These are phyloP conservation scores for Botrytis porri DNA, from an alignment of 2,329 filamentous ascomycete genomes.

Conservation along the genomic window DNA sequence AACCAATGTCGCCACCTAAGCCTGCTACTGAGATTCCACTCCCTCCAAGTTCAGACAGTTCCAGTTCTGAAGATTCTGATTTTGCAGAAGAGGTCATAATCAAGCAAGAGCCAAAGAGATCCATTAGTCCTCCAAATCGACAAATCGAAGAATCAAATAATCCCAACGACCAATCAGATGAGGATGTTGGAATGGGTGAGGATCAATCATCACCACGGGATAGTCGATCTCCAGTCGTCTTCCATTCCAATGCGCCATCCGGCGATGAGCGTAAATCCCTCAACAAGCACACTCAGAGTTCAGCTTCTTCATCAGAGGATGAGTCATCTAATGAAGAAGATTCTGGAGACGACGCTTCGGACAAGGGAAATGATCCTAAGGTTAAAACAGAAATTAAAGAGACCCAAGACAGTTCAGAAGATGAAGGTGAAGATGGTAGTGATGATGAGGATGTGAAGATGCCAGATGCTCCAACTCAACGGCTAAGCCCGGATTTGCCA, in stretches of 20 bases:
- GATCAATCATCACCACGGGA: conserved; percentile 30
- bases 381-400: conserved; percentile 5
- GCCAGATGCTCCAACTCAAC: conserved; percentile 21
- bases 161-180: conserved; percentile 14
- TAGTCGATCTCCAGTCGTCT: conserved; percentile 35
- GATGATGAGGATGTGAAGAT: conserved; percentile 11
- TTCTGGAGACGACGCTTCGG: conserved; percentile 10
- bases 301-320: background rate
- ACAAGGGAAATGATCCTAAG: conserved; percentile 10
- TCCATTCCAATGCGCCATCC: conserved; percentile 21
- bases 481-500: conserved; percentile 18
- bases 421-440: conserved; percentile 17
- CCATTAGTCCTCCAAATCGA: background rate
- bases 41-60: conserved; percentile 14
- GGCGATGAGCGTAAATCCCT: conserved; percentile 6
- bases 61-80: conserved; percentile 17
- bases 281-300: background rate
- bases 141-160: background rate
- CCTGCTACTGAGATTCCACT: background rate
- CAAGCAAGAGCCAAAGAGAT: background rate
- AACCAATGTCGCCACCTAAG: background rate
- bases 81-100: conserved; percentile 20
- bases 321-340: conserved; percentile 15
- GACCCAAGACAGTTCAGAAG: conserved; percentile 15
- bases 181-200: conserved; percentile 25